These are phyloP conservation scores for Escovopsis sp. DNA, from an alignment of 2,329 filamentous ascomycete genomes.

Conservation along the genomic window DNA sequence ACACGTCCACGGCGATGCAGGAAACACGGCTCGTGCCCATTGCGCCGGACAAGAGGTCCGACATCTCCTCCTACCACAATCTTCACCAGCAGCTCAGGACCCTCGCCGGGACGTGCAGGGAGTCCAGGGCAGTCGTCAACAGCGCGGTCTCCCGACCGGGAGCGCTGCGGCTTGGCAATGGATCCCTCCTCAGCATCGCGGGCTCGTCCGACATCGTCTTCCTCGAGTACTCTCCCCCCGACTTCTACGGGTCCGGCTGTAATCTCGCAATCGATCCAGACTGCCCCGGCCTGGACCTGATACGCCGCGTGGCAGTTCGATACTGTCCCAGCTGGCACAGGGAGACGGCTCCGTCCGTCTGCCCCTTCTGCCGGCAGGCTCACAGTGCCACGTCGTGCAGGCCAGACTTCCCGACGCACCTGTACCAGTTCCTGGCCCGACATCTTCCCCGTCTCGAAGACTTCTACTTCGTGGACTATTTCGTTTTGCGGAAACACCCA, in stretches of 20 bases:
- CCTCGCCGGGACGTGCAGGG: slow-evolving; percentile 14
- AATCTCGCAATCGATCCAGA: slow-evolving; percentile 13
- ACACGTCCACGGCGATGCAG: slow-evolving; percentile 5
- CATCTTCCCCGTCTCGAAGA: slow-evolving; percentile 26
- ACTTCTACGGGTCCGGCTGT: slow-evolving; percentile 14
- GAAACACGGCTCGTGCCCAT: slow-evolving; percentile 12
- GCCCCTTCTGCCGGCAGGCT: slow-evolving; percentile 19
- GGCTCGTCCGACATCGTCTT: slow-evolving; percentile 17
- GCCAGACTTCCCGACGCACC: slow-evolving; percentile 22
- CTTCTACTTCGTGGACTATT: slow-evolving; percentile 31
- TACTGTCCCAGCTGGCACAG: slow-evolving; percentile 28
- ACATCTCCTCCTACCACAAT: slow-evolving; percentile 18
- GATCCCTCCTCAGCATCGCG: slow-evolving; percentile 16
- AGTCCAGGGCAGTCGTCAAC: slow-evolving; percentile 11
- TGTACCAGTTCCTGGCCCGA: slow-evolving; percentile 29
- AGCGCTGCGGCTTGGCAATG: slow-evolving; percentile 13
- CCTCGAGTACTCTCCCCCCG: slow-evolving; percentile 20
- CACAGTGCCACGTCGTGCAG: slow-evolving; percentile 12
- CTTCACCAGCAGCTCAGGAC: slow-evolving; percentile 15
- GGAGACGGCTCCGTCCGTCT: slow-evolving; percentile 12
- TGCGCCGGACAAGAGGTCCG: slow-evolving; percentile 15
- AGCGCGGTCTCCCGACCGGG: slow-evolving; percentile 9
- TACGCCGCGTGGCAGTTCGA: slow-evolving; percentile 26
- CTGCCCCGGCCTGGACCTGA: slow-evolving; percentile 16
- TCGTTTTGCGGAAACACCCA: slow-evolving; percentile 18